Evolutionary conservation across 345 rosid genomes (phyloP).

Genomic region (Tarenaya hassleriana): DNA sequence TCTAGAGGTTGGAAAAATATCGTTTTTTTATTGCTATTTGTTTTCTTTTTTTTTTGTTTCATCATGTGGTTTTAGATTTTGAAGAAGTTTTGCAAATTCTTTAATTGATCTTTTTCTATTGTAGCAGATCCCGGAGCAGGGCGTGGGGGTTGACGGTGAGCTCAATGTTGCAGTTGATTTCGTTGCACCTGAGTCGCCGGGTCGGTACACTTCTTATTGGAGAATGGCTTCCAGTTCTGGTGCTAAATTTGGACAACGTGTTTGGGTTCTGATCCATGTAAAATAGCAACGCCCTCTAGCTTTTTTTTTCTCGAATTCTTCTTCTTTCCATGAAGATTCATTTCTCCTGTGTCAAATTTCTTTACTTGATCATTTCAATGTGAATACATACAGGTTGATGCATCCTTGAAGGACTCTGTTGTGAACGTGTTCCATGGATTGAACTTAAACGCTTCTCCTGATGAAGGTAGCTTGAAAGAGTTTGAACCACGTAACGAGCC

Average conservation of each 20-base stretch:
- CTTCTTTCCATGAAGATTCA: constrained; percentile 9
- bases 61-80: not conserved
- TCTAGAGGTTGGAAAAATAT: constrained; percentile 44
- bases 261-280: constrained; percentile 91
- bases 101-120: constrained; percentile 8
- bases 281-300: not conserved
- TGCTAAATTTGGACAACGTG: constrained; percentile 78
- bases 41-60: not conserved
- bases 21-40: constrained; percentile 11
- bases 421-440: constrained; percentile 35
- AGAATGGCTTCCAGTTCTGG: constrained; percentile 69
- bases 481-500: constrained; percentile 15
- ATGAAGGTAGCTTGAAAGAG: constrained; percentile 22
- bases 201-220: constrained; percentile 85
- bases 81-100: not conserved
- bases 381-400: constrained; percentile 48
- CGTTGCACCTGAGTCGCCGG: constrained; percentile 65
- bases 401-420: constrained; percentile 31
- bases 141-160: constrained; percentile 58
- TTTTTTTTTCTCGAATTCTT: too few relatives aligned
- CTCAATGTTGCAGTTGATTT: constrained; percentile 73
- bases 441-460: constrained; percentile 67
- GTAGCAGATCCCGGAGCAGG: constrained; percentile 58
- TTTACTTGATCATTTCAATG: not conserved
- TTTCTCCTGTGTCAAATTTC: not conserved